Base-by-base conservation (phyloP, 495 filamentous ascomycete genomes). In the Aspergillus nidulans region DNA sequence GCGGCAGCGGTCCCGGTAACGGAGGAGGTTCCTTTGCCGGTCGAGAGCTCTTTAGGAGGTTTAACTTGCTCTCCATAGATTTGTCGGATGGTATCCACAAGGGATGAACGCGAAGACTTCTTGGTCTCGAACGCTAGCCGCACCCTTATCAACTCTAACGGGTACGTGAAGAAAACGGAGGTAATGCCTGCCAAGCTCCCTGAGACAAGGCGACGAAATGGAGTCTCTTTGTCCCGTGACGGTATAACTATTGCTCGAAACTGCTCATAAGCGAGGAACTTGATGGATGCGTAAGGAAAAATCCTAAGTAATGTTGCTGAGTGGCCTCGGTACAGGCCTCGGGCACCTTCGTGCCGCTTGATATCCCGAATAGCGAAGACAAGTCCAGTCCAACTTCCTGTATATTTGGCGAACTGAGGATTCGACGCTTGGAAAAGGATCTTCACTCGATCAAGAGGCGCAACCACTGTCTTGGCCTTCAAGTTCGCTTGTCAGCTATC, bases 371-470 rank as follows among this genome's bases (percentile, higher is more conserved):
- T 85, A 8, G 94, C 92, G 28, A 76, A 71, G 4, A 80, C 77
- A 10, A 94, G 81, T 25, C 94, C 94, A 56, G 78, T 77, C 90
- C 91, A 97, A 32, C 84, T 88, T 38, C 91, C 89, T 0, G 87
- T 83, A 68, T 97, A 97, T 72, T 94, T 95, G 25, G 85, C 78
- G 67, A 95, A 98, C 61, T 95, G 87, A 4, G 94, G 94, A 65
- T 91, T 96, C 53, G 88, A 89, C 49, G 94, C 86, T 72, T 98
- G 94, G 76, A 98, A 97, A 47, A 98, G 87, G 67, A 98, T 98
- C 70, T 98, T 98, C 65, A 98, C 94, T 41, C 94, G 86, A 74
- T 98, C 94, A 51, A 98, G 89, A 30, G 94, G 94, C 23, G 89
- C 94, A 13, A 98, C 95, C 16, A 95, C 77, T 1, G 92, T 96